Conservation (phyloP, 768 basidiomycete species). For the Leccinum uliginosum region DNA sequence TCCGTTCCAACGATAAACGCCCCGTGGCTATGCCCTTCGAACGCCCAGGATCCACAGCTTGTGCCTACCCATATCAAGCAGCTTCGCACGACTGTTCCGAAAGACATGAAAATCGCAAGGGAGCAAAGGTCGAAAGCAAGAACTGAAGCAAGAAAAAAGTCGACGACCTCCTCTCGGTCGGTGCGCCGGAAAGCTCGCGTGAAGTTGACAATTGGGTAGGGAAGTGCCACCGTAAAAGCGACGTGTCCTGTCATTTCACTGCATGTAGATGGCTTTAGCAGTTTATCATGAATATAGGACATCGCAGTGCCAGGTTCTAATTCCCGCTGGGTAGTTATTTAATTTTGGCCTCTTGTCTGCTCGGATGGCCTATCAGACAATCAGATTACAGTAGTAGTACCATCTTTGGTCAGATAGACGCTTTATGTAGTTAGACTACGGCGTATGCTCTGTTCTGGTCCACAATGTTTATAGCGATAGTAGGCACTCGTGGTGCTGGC, state of each 20-base stretch:
- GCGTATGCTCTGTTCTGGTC: neutral
- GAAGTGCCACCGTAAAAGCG: neutral
- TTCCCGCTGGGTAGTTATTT: neutral
- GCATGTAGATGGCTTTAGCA: neutral
- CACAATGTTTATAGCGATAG: conserved; percentile 63
- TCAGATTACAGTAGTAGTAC: neutral
- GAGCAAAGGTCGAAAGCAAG: conserved; percentile 49
- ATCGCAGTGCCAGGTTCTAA: neutral
- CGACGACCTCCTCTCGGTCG: conserved; percentile 7
- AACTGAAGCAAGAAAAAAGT: conserved; percentile 39
- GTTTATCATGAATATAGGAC: neutral
- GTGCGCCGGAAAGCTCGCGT: conserved; percentile 20
- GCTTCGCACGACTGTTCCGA: conserved; percentile 70
- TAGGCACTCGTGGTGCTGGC: conserved; percentile 61
- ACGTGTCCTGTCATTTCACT: neutral
- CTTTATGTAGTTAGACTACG: neutral
- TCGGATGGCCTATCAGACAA: neutral
- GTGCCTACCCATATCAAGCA: conserved; percentile 81
- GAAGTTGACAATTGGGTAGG: conserved; percentile 13
- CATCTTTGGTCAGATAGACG: neutral
- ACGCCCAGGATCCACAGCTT: conserved; percentile 26
- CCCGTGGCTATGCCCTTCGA: conserved; percentile 51
- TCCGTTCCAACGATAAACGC: conserved; percentile 56
- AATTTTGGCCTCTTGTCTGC: neutral
- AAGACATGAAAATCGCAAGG: conserved; percentile 72